A percentile compares a stretch with the other conserved stretches of the same genome.
Evolutionary conservation across 108 stramenopile genomes (phyloP).

Genomic region (Cyclotella distinguenda): DNA sequence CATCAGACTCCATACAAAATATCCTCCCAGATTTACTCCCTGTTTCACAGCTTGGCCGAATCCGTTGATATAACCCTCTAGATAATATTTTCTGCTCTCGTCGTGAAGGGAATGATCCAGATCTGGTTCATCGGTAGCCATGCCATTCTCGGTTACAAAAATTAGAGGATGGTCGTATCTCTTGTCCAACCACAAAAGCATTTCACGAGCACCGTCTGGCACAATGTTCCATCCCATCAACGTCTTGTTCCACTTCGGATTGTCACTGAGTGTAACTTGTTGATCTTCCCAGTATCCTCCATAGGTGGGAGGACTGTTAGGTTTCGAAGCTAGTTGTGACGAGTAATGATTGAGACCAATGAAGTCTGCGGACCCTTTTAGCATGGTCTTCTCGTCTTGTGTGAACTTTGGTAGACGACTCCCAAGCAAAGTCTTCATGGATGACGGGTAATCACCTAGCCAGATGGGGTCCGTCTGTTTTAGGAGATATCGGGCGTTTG

Average conservation of each 20-base stretch:
- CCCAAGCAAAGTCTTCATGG: slow-evolving; percentile 69
- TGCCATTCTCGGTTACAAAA: slow-evolving; percentile 82
- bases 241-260: slow-evolving; percentile 64
- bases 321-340: slow-evolving; percentile 51
- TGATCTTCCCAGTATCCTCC: slow-evolving; percentile 81
- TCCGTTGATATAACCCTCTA: slow-evolving; percentile 69
- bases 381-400: slow-evolving; percentile 38
- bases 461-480: slow-evolving; percentile 61
- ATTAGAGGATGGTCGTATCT: slow-evolving; percentile 64
- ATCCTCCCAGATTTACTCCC: slow-evolving; percentile 84
- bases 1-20: slow-evolving; percentile 93
- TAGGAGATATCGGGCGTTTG: slow-evolving; percentile 2
- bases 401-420: slow-evolving; percentile 81
- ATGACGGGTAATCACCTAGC: slow-evolving; percentile 82
- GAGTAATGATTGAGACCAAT: slow-evolving; percentile 94
- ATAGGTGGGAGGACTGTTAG: slow-evolving; percentile 24
- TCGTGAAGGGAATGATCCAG: slow-evolving; percentile 56
- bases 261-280: slow-evolving; percentile 50
- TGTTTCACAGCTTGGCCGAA: slow-evolving; percentile 64
- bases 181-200: slow-evolving; percentile 69
- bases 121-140: slow-evolving; percentile 62
- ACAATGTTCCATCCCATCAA: slow-evolving; percentile 76
- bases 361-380: slow-evolving; percentile 81
- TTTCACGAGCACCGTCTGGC: slow-evolving; percentile 70
- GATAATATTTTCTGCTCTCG: slow-evolving; percentile 50